Percentiles rank a stretch among this genome's conserved stretches.
Conservation (phyloP, 192 early-diverging fungal species). For the Chytriomyces sp. region DNA sequence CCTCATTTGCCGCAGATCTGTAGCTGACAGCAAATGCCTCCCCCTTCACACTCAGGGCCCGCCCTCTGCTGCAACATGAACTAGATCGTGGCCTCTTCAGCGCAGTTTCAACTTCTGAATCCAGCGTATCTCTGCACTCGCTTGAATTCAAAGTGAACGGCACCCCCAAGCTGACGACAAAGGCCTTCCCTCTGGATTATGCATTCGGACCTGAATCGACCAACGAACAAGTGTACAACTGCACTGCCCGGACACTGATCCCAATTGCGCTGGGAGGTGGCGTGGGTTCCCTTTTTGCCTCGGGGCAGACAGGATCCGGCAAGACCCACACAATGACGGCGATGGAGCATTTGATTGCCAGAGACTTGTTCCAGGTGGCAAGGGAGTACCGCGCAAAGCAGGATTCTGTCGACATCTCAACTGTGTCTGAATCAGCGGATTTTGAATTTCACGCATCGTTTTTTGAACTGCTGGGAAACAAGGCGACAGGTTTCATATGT, state of each 20-base stretch:
- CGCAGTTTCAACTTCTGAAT: conserved; percentile 21
- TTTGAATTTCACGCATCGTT: conserved; percentile 46
- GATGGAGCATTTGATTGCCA: conserved; percentile 47
- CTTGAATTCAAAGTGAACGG: conserved; percentile 31
- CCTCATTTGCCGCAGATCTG: neutral
- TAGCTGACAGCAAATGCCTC: neutral
- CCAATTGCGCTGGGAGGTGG: conserved; percentile 44
- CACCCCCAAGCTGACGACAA: conserved; percentile 4
- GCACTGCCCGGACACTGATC: conserved; percentile 33
- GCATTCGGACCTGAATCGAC: conserved; percentile 34
- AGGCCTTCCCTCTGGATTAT: conserved; percentile 32
- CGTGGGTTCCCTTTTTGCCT: conserved; percentile 50
- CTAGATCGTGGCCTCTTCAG: conserved; percentile 20
- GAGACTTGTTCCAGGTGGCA: conserved; percentile 44
- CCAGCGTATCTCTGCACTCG: conserved; percentile 28
- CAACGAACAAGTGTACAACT: conserved; percentile 44
- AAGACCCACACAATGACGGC: conserved; percentile 61
- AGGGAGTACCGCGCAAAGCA: conserved; percentile 32
- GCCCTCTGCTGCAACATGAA: conserved; percentile 44
- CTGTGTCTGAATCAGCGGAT: conserved; percentile 24
- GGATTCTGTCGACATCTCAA: neutral
- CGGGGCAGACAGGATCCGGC: conserved; percentile 62
- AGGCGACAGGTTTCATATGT: conserved; percentile 20
- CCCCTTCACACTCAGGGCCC: conserved; percentile 18
- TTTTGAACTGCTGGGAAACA: conserved; percentile 55